These are phyloP conservation scores for Nothopassalora personata DNA, from an alignment of 2,329 filamentous ascomycete genomes.

Conservation along the genomic window DNA sequence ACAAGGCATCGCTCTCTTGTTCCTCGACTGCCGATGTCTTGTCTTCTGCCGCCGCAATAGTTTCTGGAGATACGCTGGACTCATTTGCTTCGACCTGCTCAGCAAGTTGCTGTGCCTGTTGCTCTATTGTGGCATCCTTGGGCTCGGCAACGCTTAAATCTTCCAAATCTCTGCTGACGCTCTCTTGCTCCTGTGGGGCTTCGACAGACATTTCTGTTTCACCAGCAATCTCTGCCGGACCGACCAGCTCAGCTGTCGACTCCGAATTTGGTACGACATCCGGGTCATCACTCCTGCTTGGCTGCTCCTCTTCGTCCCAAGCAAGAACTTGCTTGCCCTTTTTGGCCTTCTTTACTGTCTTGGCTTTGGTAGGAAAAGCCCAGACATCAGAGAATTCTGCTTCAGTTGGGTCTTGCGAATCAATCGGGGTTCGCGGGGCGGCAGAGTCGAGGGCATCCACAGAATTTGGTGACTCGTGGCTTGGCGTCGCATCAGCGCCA, in stretches of 20 bases:
- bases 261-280: neutral
- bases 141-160: neutral
- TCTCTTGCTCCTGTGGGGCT: too few relatives aligned
- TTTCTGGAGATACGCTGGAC: neutral
- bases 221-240: neutral
- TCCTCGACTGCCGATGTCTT: neutral
- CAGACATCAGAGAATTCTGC: slow-evolving; percentile 16
- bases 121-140: neutral
- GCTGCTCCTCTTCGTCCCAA: slow-evolving; percentile 5
- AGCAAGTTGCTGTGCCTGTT: neutral
- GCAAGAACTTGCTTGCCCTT: slow-evolving; percentile 12
- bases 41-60: neutral
- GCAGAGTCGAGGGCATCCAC: neutral
- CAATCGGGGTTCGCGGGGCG: neutral
- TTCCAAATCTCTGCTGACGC: neutral
- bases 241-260: neutral
- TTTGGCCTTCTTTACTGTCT: slow-evolving; percentile 27
- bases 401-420: slow-evolving; percentile 3
- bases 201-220: neutral
- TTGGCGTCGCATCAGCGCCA: neutral
- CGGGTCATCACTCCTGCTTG: neutral
- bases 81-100: neutral
- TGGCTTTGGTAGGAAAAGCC: slow-evolving; percentile 9
- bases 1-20: slow-evolving; percentile 1
- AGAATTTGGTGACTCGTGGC: neutral